A percentile compares a stretch with the other conserved stretches of the same genome.
These are phyloP conservation scores for Termitomyces bulborhizus DNA, from an alignment of 768 basidiomycete genomes.

Conservation along the genomic window DNA sequence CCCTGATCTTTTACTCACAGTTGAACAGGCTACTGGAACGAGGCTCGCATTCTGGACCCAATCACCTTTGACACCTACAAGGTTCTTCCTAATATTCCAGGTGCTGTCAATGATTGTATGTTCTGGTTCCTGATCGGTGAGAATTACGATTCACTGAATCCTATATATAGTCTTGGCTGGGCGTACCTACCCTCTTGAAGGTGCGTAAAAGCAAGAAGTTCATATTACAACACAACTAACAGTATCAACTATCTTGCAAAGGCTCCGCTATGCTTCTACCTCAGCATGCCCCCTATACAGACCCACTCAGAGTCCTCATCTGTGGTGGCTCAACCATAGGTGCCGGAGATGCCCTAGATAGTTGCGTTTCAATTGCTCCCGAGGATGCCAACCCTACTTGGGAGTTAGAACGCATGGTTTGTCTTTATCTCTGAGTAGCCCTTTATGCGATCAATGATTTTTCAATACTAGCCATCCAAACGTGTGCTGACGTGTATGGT, in stretches of 20 bases:
- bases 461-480: constrained; percentile 46
- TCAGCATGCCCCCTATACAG: constrained; percentile 66
- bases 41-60: constrained; percentile 71
- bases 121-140: background rate
- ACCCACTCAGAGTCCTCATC: constrained; percentile 59
- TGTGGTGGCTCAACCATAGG: constrained; percentile 72
- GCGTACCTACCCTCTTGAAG: constrained; percentile 75
- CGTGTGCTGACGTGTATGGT: constrained; percentile 78
- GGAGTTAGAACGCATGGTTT: constrained; percentile 75
- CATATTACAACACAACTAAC: background rate
- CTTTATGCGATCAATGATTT: background rate
- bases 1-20: background rate
- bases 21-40: constrained; percentile 65
- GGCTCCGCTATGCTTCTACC: constrained; percentile 64
- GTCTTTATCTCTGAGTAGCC: constrained; percentile 12
- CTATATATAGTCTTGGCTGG: constrained; percentile 50
- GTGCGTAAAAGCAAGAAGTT: constrained; percentile 6
- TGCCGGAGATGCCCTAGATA: constrained; percentile 50
- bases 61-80: constrained; percentile 55
- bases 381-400: constrained; percentile 58
- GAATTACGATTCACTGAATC: background rate
- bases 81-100: constrained; percentile 67
- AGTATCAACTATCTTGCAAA: background rate
- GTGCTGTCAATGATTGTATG: constrained; percentile 60
- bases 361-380: constrained; percentile 65